phyloP scores from a whole-genome alignment of 148 eudicot species.

The Persicaria tinctoria region DNA sequence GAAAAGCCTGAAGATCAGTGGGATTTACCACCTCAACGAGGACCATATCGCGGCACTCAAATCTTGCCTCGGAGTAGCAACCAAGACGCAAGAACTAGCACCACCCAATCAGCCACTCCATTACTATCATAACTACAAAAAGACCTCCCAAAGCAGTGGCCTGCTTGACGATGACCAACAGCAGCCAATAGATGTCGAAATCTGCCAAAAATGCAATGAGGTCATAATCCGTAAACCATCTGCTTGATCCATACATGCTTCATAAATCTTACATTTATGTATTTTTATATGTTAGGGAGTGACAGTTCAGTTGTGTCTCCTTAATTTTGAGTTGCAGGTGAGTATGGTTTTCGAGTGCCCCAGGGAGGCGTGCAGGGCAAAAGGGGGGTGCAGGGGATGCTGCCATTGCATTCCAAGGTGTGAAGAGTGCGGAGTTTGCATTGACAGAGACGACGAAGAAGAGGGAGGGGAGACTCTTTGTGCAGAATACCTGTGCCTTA shows the following conservation, averaged over 20 bases:
- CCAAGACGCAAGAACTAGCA: background rate
- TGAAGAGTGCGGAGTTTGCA: slow-evolving; percentile 53
- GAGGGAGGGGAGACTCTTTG: slow-evolving; percentile 48
- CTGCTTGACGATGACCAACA: slow-evolving; percentile 20
- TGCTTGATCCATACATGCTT: background rate
- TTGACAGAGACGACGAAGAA: slow-evolving; percentile 21
- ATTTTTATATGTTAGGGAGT: no score
- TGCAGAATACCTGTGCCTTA: slow-evolving; percentile 39
- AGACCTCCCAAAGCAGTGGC: background rate
- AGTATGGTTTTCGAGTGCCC: slow-evolving; percentile 61
- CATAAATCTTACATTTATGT: background rate
- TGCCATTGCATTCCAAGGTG: slow-evolving; percentile 57
- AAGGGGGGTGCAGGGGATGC: slow-evolving; percentile 47
- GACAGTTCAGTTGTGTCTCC: no score
- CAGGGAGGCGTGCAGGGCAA: slow-evolving; percentile 22
- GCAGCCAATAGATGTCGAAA: slow-evolving; percentile 39
- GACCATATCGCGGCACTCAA: slow-evolving; percentile 44
- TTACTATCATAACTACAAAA: background rate
- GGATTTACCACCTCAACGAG: slow-evolving; percentile 43
- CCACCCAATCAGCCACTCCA: background rate
- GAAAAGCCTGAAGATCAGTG: slow-evolving; percentile 37
- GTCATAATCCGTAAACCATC: slow-evolving; percentile 11
- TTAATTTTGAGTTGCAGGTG: background rate
- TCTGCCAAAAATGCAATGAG: slow-evolving; percentile 58
- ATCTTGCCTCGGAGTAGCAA: slow-evolving; percentile 21